Base-by-base conservation (phyloP, 2,329 filamentous ascomycete genomes). In the Aureobasidium sp. region DNA sequence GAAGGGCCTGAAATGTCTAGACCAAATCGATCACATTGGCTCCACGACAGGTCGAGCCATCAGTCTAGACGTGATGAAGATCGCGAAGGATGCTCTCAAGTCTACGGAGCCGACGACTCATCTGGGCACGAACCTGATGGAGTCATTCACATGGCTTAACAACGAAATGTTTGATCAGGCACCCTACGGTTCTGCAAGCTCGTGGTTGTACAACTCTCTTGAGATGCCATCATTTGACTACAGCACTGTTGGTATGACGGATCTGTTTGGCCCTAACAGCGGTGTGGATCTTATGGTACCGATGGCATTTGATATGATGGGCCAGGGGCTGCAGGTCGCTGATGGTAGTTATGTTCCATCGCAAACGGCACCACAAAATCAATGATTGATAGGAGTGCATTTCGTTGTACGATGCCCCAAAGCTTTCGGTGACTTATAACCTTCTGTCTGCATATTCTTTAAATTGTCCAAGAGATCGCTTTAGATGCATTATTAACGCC, bases 21-120 rank as follows among this genome's bases (percentile, higher is more conserved):
- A 58, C 10, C 42, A 30, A 0, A 44, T 58, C 44, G 42, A 62
- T n/a, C 60, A 62, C 27, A 62, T 62, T 10, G 60, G 60, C 10
- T 57, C 60, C 8, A 62, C 60, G 1, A 62, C 60, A 13, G 60
- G 60, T 5, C 27, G 60, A n/a, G 51, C 50, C 5, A 62, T 62
- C 7, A 62, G 60, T 51, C 42, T 62, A 8, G 60, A 62, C n/a
- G 60, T 62, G n/a, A 62, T 62, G 60, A 62, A 57, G 36, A 58
- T 62, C 7, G 60, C 60, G n/a, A 62, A 62, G 16, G 60, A 62
- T n/a, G 60, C 60, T 16, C 36, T 62, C 25, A 37, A 34, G 6
- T 49, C 50, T 5, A 62, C 50, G 9, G 51, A 62, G 25, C 21
- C 51, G 5, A 39, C 29, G 5, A 50, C 11, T 39, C 42, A 47